Conservation (phyloP, 2,329 filamentous ascomycete genomes). For the Cercospora berteroae region DNA sequence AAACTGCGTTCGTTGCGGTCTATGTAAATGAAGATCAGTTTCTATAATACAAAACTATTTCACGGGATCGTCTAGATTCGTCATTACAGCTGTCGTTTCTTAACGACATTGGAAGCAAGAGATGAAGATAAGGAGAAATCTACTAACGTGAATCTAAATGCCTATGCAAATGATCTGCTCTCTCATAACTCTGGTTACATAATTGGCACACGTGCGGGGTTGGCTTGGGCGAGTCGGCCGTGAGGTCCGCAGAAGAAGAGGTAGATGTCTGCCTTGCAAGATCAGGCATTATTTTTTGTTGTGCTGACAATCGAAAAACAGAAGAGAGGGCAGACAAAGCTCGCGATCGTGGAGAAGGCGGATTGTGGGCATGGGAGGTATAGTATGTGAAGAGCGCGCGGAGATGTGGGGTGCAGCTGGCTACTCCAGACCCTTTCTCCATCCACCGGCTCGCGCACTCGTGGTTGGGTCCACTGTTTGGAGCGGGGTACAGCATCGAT, state of each 20-base stretch:
- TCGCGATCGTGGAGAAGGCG: not conserved
- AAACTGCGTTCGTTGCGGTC: constrained; percentile 35
- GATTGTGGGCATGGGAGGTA: not conserved
- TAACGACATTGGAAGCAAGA: no score
- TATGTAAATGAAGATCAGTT: not conserved
- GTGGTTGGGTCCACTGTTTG: not conserved
- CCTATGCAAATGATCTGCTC: constrained; percentile 35
- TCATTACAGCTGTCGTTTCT: no score
- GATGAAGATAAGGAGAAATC: no score
- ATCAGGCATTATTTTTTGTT: not conserved
- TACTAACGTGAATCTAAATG: constrained; percentile 36
- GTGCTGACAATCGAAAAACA: not conserved
- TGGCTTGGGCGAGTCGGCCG: not conserved
- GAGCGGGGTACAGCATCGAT: not conserved
- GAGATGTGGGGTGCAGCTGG: not conserved
- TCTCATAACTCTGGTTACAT: constrained; percentile 34
- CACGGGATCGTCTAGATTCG: no score
- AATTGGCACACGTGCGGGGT: constrained; percentile 29
- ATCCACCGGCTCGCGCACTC: not conserved
- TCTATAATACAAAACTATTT: no score
- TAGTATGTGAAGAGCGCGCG: not conserved
- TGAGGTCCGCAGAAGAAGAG: not conserved
- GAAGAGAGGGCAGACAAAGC: not conserved
- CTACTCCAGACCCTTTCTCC: not conserved
- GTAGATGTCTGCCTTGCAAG: not conserved